Evolutionary conservation across 306 rosid genomes (phyloP).

Genomic region (Vigna unguiculata): DNA sequence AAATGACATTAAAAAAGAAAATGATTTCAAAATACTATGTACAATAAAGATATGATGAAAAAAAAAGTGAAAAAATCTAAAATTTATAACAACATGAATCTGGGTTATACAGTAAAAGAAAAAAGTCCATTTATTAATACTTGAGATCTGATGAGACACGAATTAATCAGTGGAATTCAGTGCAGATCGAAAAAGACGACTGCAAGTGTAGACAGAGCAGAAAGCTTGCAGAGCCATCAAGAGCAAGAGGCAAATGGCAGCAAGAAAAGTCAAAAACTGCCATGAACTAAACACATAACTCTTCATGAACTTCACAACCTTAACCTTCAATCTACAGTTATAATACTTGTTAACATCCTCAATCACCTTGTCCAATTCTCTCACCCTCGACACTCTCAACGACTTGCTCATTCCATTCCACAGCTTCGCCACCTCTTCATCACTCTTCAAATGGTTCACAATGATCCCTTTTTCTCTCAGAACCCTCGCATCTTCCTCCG

Average conservation of each 20-base stretch:
- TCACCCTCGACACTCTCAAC: conserved; percentile 65
- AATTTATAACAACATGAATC: too few species aligned
- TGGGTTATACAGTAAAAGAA: too few species aligned
- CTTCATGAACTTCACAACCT: conserved; percentile 54
- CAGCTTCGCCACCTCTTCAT: conserved; percentile 62
- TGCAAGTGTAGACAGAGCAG: conserved; percentile 49
- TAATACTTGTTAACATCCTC: conserved; percentile 79
- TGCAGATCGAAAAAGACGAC: conserved; percentile 30
- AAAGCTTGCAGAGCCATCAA: conserved; percentile 58
- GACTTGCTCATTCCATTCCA: conserved; percentile 88
- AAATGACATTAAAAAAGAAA: too few species aligned
- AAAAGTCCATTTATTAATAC: neutral
- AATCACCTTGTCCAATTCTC: conserved; percentile 70
- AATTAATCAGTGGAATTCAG: neutral
- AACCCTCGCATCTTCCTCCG: conserved; percentile 66
- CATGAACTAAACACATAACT: conserved; percentile 66
- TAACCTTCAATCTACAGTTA: conserved; percentile 66
- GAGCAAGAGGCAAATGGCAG: conserved; percentile 60
- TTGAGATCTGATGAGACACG: neutral
- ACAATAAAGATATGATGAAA: too few species aligned
- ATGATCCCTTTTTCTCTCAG: conserved; percentile 64
- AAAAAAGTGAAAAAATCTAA: too few species aligned
- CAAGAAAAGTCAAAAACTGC: conserved; percentile 66
- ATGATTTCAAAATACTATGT: too few species aligned
- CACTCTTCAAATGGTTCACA: conserved; percentile 73